Conservation (phyloP, 306 rosid genomes). For the Dalbergia oliveri region DNA sequence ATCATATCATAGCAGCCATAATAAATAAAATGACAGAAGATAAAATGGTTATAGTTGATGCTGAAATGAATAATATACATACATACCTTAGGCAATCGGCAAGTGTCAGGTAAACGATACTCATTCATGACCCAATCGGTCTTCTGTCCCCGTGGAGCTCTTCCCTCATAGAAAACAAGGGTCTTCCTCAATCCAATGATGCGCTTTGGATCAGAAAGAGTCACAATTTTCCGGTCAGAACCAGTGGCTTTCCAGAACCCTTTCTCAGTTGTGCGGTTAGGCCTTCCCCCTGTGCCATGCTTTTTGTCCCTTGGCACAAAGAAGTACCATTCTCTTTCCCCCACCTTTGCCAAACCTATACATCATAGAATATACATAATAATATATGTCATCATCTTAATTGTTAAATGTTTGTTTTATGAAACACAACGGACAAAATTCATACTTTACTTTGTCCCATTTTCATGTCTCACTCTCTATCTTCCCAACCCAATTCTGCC, state of each 20-base stretch:
- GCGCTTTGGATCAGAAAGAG: constrained; percentile 72
- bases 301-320: constrained; percentile 97
- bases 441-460: no score
- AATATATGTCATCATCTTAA: not conserved
- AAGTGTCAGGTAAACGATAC: constrained; percentile 86
- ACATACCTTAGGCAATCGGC: constrained; percentile 68
- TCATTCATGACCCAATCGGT: constrained; percentile 99
- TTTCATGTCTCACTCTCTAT: no score
- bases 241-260: constrained; percentile 99
- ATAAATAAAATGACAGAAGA: not conserved
- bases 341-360: constrained; percentile 74
- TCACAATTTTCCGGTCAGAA: constrained; percentile 80
- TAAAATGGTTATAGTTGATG: not conserved
- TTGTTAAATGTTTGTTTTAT: no score
- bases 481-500: no score
- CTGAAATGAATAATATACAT: not conserved
- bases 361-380: not conserved
- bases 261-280: constrained; percentile 87
- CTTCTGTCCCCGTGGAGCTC: constrained; percentile 87
- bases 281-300: constrained; percentile 91
- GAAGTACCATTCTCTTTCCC: constrained; percentile 98
- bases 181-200: constrained; percentile 88
- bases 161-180: constrained; percentile 86
- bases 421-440: not conserved
- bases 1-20: not conserved